These are phyloP conservation scores for Phytopythium montanum DNA, from an alignment of 352 stramenopile genomes.

Conservation along the genomic window DNA sequence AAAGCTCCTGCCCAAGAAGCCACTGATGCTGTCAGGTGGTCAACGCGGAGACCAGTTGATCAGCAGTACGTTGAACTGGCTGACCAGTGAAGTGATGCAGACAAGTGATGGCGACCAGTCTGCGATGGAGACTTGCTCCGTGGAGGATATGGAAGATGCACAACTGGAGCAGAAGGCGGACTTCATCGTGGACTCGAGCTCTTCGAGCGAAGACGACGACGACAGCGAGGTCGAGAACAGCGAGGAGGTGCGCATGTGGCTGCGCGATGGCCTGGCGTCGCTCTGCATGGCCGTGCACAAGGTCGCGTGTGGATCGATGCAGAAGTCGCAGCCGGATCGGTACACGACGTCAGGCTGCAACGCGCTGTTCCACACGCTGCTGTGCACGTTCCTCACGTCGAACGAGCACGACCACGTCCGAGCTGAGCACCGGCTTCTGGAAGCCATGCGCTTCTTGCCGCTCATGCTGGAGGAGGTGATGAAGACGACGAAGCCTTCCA, in stretches of 20 bases:
- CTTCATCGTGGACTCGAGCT: slow-evolving; percentile 4
- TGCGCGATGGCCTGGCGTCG: slow-evolving; percentile 65
- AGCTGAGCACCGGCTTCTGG: slow-evolving; percentile 53
- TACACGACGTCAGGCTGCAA: slow-evolving; percentile 76
- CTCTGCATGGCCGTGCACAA: slow-evolving; percentile 86
- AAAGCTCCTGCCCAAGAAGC: slow-evolving; percentile 25
- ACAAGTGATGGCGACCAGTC: neutral
- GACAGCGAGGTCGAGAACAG: slow-evolving; percentile 5
- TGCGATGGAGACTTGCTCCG: slow-evolving; percentile 2
- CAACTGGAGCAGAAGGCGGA: slow-evolving; percentile 31
- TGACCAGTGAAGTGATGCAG: neutral
- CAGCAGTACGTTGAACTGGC: slow-evolving; percentile 2
- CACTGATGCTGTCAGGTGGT: slow-evolving; percentile 15
- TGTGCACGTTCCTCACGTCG: slow-evolving; percentile 70
- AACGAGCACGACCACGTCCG: slow-evolving; percentile 58
- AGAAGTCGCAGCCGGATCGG: slow-evolving; percentile 78
- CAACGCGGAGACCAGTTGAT: slow-evolving; percentile 11
- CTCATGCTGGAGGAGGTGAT: slow-evolving; percentile 65
- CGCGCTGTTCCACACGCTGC: slow-evolving; percentile 74
- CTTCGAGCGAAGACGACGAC: slow-evolving; percentile 7
- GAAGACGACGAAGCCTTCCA: neutral
- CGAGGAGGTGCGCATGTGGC: slow-evolving; percentile 43
- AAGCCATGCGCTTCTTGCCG: slow-evolving; percentile 72
- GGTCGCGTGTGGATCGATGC: slow-evolving; percentile 75
- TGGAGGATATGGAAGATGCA: slow-evolving; percentile 14